phyloP scores from a whole-genome alignment of 805 yeast genomes.

The Zygosaccharomyces bailii region DNA sequence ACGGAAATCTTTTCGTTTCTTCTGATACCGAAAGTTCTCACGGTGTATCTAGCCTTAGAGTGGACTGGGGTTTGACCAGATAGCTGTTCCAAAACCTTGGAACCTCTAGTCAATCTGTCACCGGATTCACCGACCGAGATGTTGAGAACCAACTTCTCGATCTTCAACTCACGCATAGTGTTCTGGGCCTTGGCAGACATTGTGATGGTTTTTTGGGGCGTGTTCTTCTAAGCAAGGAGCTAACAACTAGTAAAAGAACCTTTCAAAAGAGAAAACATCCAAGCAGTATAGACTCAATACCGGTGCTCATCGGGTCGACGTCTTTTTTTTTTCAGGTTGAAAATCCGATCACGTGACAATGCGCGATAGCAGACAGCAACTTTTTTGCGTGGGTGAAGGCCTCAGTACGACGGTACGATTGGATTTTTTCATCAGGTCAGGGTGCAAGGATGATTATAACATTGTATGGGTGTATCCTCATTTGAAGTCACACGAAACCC shows the following conservation, averaged over 20 bases:
- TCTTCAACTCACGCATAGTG: conserved; percentile 98
- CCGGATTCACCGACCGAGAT: conserved; percentile 99
- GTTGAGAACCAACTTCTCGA: conserved; percentile 99
- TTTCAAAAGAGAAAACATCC: not conserved
- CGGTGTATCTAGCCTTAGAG: conserved; percentile 99
- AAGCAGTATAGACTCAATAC: not conserved
- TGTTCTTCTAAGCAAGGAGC: conserved; percentile 12
- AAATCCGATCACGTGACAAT: not conserved
- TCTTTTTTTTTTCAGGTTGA: conserved; percentile 1
- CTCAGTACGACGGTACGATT: not conserved
- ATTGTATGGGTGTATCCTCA: not conserved
- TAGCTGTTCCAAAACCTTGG: conserved; percentile 98
- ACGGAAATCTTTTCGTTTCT: conserved; percentile 99
- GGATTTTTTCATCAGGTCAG: not conserved
- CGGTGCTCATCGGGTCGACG: conserved; percentile 4
- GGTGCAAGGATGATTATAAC: not conserved
- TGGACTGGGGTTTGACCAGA: conserved; percentile 99
- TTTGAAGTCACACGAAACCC: too few species aligned
- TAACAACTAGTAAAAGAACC: not conserved
- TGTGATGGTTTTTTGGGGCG: conserved; percentile 23
- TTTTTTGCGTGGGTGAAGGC: not conserved
- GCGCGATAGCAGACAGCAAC: not conserved
- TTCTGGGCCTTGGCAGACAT: conserved; percentile 68
- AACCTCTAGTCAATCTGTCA: conserved; percentile 99
- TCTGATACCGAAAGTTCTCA: conserved; percentile 99